These are phyloP conservation scores for Aureobasidium zeae DNA, from an alignment of 2,329 filamentous ascomycete genomes.

Conservation along the genomic window DNA sequence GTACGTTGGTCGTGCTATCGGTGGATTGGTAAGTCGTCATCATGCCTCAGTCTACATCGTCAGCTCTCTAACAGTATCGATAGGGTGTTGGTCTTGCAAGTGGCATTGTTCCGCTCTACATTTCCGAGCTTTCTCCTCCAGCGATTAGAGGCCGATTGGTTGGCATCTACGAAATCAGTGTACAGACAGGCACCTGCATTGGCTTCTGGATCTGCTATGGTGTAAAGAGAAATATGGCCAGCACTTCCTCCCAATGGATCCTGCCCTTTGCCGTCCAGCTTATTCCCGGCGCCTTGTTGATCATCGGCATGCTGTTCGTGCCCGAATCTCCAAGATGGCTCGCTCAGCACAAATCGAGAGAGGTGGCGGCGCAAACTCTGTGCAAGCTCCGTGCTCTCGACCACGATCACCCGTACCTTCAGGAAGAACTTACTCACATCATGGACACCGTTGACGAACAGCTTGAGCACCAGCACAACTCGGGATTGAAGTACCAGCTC, in stretches of 20 bases:
- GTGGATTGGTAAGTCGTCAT: conserved; percentile 16
- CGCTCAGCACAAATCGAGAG: conserved; percentile 20
- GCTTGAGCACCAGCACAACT: conserved; percentile 46
- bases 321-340: conserved; percentile 29
- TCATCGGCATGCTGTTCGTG: conserved; percentile 25
- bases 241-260: conserved; percentile 21
- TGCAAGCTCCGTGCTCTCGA: conserved; percentile 21
- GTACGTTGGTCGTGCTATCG: conserved; percentile 27
- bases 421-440: conserved; percentile 28
- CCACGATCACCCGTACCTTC: conserved; percentile 20
- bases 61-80: not conserved
- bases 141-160: conserved; percentile 29
- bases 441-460: conserved; percentile 17
- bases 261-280: conserved; percentile 28
- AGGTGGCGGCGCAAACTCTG: conserved; percentile 18
- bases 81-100: conserved; percentile 26
- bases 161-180: conserved; percentile 28
- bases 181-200: conserved; percentile 28
- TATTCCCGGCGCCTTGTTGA: conserved; percentile 27
- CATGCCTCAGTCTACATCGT: not conserved
- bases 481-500: conserved; percentile 54
- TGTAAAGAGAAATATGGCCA: conserved; percentile 23
- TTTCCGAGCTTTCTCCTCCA: conserved; percentile 27
- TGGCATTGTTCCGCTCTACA: conserved; percentile 29
- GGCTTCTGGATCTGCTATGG: conserved; percentile 33